Percentiles rank a stretch among this genome's conserved stretches.
Evolutionary conservation across 2,329 filamentous ascomycete genomes (phyloP).

Genomic region (Dendryphion nanum): DNA sequence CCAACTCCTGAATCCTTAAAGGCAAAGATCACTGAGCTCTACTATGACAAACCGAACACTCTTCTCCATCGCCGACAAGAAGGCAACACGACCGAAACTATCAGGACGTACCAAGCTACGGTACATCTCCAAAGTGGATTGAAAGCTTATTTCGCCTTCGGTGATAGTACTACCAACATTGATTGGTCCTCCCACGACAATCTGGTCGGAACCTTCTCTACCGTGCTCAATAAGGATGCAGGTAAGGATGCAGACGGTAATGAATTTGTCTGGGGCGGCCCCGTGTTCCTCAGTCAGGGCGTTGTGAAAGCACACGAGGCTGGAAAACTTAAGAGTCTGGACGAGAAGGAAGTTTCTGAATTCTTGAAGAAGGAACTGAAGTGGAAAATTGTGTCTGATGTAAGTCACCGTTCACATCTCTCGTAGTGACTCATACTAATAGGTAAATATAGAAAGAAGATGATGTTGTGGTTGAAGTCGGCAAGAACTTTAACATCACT

Average conservation of each 20-base stretch:
- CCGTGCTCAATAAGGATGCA: background rate
- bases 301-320: constrained; percentile 35
- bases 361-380: constrained; percentile 21
- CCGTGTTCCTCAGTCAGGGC: constrained; percentile 46
- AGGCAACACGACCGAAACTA: background rate
- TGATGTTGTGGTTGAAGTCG: background rate
- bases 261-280: constrained; percentile 27
- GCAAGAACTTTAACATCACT: background rate
- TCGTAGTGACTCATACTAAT: background rate
- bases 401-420: constrained; percentile 10
- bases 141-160: background rate
- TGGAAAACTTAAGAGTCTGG: constrained; percentile 31
- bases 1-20: background rate
- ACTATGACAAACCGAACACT: background rate
- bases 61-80: background rate
- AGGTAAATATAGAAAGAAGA: background rate
- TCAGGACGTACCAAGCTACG: background rate
- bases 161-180: background rate
- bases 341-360: constrained; percentile 15
- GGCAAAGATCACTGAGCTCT: background rate
- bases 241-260: too few relatives aligned
- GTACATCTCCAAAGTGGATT: background rate
- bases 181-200: background rate
- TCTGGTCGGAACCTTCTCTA: background rate
- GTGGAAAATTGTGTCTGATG: constrained; percentile 22